Percentiles rank a stretch among this genome's conserved stretches.
Evolutionary conservation across 176 grass and related monocot species (phyloP).

Genomic region (Raddia guianensis): DNA sequence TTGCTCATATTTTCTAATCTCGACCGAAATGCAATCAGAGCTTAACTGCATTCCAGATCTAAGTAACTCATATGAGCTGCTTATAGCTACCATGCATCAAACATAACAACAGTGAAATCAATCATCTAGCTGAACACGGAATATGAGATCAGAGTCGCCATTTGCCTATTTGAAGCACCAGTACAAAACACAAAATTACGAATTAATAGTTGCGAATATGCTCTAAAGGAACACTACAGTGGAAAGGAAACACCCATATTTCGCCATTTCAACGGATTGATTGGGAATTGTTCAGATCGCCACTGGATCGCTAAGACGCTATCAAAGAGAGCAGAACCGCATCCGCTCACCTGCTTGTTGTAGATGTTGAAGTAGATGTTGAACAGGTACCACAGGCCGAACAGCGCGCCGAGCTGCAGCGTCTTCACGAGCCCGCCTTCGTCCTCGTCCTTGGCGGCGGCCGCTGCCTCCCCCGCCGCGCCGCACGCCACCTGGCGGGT

Average conservation of each 20-base stretch:
- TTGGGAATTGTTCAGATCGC: neutral
- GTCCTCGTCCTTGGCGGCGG: neutral
- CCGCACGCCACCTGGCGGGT: conserved; percentile 6
- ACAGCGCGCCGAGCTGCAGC: conserved; percentile 65
- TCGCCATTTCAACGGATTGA: neutral
- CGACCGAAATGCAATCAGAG: neutral
- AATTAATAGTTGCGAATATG: neutral
- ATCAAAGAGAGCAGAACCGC: neutral
- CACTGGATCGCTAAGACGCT: neutral
- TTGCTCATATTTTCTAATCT: neutral
- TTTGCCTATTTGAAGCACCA: neutral
- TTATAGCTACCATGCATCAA: neutral
- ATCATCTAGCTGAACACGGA: neutral
- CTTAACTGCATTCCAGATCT: neutral
- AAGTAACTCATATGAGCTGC: too few relatives aligned
- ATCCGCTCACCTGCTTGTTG: conserved; percentile 74
- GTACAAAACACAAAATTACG: neutral
- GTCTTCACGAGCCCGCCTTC: conserved; percentile 40
- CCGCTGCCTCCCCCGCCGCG: neutral
- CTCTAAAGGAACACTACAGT: neutral
- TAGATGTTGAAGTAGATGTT: conserved; percentile 98
- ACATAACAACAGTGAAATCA: neutral
- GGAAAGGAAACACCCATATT: neutral
- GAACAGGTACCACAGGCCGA: conserved; percentile 85
- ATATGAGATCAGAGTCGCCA: neutral